These are phyloP conservation scores for Oryza longistaminata DNA, from an alignment of 176 grass and related monocot genomes.

Conservation along the genomic window DNA sequence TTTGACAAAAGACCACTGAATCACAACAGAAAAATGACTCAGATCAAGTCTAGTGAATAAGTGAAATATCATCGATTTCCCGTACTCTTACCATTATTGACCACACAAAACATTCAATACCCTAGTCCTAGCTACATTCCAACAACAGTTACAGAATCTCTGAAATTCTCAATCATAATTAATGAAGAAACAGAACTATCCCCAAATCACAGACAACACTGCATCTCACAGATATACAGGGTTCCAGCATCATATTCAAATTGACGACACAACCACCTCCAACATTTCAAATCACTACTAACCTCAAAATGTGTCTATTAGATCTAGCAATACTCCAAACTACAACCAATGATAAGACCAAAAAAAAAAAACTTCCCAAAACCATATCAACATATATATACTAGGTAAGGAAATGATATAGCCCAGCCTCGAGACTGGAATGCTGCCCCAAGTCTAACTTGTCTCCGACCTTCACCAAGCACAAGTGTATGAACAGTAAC, in stretches of 20 bases:
- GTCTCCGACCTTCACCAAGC: not conserved
- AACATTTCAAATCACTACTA: not conserved
- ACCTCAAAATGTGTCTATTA: not conserved
- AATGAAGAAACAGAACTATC: no score
- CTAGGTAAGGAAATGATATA: not conserved
- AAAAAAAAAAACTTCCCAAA: not conserved
- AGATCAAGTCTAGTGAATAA: no score
- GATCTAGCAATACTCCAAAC: not conserved
- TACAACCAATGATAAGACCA: not conserved
- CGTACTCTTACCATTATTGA: not conserved
- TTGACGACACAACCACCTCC: not conserved
- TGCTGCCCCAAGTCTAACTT: not conserved
- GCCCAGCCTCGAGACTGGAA: not conserved
- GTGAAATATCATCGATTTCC: not conserved
- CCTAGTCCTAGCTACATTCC: not conserved
- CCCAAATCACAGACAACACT: no score
- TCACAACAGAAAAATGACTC: not conserved
- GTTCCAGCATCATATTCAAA: not conserved
- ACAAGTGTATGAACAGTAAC: not conserved
- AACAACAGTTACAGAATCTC: not conserved
- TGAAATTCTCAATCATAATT: not conserved
- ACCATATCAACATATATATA: not conserved
- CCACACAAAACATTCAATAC: not conserved
- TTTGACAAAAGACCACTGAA: not conserved
- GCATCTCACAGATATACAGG: not conserved